phyloP scores from a whole-genome alignment of 768 basidiomycete species.

The Mycena sanguinolenta region DNA sequence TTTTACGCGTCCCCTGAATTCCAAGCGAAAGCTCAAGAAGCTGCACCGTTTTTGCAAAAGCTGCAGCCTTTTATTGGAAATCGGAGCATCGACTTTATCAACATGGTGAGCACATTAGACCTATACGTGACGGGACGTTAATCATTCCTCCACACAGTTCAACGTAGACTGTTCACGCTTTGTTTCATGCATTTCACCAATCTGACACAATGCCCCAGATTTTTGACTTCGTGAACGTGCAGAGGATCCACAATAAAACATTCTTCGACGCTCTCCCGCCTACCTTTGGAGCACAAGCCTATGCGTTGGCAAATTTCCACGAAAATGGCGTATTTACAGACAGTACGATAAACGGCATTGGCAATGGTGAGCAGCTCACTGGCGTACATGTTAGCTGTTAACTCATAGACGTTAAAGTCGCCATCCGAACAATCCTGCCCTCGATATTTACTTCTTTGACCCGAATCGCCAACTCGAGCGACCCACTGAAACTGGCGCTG shows the following conservation, averaged over 20 bases:
- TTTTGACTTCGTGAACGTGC: conserved; percentile 67
- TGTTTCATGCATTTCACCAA: background rate
- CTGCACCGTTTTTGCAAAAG: conserved; percentile 51
- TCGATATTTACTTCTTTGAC: conserved; percentile 58
- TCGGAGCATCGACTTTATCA: conserved; percentile 47
- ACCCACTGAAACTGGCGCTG: conserved; percentile 59
- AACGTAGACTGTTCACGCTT: conserved; percentile 48
- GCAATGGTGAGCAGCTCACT: conserved; percentile 1
- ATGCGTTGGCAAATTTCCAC: conserved; percentile 68
- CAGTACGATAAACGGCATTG: conserved; percentile 22
- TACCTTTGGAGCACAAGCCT: conserved; percentile 55
- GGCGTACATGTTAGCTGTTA: background rate
- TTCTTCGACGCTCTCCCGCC: conserved; percentile 54
- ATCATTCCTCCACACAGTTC: conserved; percentile 48
- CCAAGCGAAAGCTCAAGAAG: conserved; percentile 49
- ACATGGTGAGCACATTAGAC: conserved; percentile 51
- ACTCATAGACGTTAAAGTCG: conserved; percentile 50
- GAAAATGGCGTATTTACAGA: conserved; percentile 64
- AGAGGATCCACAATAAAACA: conserved; percentile 63
- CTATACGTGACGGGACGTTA: background rate
- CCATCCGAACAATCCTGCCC: conserved; percentile 61
- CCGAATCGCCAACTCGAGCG: conserved; percentile 54
- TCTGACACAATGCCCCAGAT: conserved; percentile 45
- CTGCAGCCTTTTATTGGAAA: conserved; percentile 57
- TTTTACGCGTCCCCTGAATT: conserved; percentile 59